Percentiles rank a stretch among this genome's conserved stretches.
phyloP scores from a whole-genome alignment of 805 yeast species.

The Alloascoidea hylecoeti region DNA sequence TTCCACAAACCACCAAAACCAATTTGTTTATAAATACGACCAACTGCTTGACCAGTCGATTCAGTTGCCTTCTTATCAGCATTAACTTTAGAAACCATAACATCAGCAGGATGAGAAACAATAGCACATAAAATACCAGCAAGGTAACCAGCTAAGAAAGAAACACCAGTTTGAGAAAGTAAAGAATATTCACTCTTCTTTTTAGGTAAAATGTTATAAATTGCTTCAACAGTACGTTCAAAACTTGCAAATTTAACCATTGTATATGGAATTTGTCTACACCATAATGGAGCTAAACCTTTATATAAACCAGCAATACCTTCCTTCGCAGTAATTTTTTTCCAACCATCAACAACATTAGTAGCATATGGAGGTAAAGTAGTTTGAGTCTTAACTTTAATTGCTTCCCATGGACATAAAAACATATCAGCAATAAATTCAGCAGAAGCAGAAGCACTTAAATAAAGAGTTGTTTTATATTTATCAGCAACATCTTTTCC shows the following conservation, averaged over 20 bases:
- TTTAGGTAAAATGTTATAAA: slow-evolving; percentile 50
- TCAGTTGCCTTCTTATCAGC: slow-evolving; percentile 43
- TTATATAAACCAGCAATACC: slow-evolving; percentile 53
- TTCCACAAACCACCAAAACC: slow-evolving; percentile 79
- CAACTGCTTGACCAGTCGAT: slow-evolving; percentile 39
- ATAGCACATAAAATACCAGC: slow-evolving; percentile 85
- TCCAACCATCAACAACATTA: slow-evolving; percentile 43
- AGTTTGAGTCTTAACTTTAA: slow-evolving; percentile 84
- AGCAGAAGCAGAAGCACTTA: slow-evolving; percentile 71
- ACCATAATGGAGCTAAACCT: slow-evolving; percentile 74
- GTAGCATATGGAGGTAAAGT: slow-evolving; percentile 66
- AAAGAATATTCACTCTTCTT: slow-evolving; percentile 46
- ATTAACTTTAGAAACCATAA: slow-evolving; percentile 77
- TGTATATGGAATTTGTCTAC: slow-evolving; percentile 79
- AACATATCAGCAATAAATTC: slow-evolving; percentile 73
- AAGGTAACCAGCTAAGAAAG: slow-evolving; percentile 73
- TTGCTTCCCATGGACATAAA: slow-evolving; percentile 75
- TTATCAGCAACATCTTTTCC: slow-evolving; percentile 38
- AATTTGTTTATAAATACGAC: slow-evolving; percentile 50
- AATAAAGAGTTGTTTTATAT: slow-evolving; percentile 48
- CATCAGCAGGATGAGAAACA: slow-evolving; percentile 86
- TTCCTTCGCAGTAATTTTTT: slow-evolving; percentile 38
- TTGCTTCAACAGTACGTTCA: slow-evolving; percentile 63
- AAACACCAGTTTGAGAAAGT: slow-evolving; percentile 67
- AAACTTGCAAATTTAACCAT: slow-evolving; percentile 81